Base-by-base conservation (phyloP, 345 rosid genomes). In the Combretum micranthum region DNA sequence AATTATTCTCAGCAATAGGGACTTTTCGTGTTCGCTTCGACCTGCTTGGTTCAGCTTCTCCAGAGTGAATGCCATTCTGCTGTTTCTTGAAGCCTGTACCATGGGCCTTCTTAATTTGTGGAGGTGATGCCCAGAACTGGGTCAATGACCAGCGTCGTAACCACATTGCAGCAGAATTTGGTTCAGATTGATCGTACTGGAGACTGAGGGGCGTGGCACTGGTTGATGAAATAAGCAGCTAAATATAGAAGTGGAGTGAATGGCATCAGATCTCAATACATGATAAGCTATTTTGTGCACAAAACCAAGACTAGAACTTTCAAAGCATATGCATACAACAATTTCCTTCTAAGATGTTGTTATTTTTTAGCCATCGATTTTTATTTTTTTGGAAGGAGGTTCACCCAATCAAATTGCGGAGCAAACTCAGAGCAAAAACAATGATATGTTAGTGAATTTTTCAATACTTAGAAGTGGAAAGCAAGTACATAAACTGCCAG, bases 191-290 rank as follows among this genome's bases (percentile, higher is more conserved):
- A 23, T 51, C 66, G 51, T 53, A 66, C 47, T 53, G 44, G 32
- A 66, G 47, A 22, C 16, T 26, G 55, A 66, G 32, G 18, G 60
- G 70, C 64, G 42, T 20, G n/a, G 57, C 54, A 43, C 60, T 21
- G n/a, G 64, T 39, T 8, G 64, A 53, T n/a, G 60, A 59, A 22
- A 46, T 53, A 20, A 66, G 55, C 52, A 60, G 54, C 63, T 60
- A 20, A 39, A 47, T n/a, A 39, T 18, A 16, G 22, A 48, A 60
- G 20, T 50, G 54, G 47, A 60, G 48, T 22, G 26, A 46, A 17
- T 17, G 15, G 26, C 15, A n/a, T 17, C 9, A 58, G 42, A 44
- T 20, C 37, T 32, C 39, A 32, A 4, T 32, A 4, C 9, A 32
- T 32, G 10, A 32, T 32, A 9, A 32, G 9, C 10, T 32, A 32